A percentile compares a stretch with the other conserved stretches of the same genome.
Conservation (phyloP, 345 rosid genomes). For the Eucalyptus tenuipes region DNA sequence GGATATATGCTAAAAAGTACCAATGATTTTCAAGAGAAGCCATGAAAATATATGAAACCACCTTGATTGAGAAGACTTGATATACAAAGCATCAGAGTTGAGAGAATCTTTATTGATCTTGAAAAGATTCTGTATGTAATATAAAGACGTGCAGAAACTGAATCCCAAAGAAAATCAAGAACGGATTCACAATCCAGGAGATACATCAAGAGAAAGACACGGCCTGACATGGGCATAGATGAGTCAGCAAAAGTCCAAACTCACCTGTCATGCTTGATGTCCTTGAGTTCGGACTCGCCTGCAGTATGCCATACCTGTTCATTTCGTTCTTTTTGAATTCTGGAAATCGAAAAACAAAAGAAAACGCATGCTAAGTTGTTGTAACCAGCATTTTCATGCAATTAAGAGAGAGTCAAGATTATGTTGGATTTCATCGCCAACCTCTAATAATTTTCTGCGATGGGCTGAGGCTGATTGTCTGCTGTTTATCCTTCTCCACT, state of each 20-base stretch:
- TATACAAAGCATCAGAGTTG: accelerated
- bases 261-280: constrained; percentile 31
- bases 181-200: not conserved
- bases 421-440: not conserved
- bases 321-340: constrained; percentile 57
- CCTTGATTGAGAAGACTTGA: not conserved
- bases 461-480: constrained; percentile 23
- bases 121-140: not conserved
- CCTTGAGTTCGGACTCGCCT: constrained; percentile 12
- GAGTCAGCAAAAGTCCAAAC: not conserved
- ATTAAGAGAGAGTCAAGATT: not conserved
- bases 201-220: not conserved
- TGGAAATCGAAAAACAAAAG: not conserved
- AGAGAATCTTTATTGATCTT: not conserved
- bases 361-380: not conserved
- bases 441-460: constrained; percentile 60
- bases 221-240: not conserved
- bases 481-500: constrained; percentile 7
- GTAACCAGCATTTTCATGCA: not conserved
- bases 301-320: constrained; percentile 33
- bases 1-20: not conserved
- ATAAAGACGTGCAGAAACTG: not conserved
- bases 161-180: not conserved
- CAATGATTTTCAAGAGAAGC: not conserved
- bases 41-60: not conserved